Percentiles rank a stretch among this genome's conserved stretches.
Conservation (phyloP, 805 yeast species). For the Sugiyamaella chiloensis region DNA sequence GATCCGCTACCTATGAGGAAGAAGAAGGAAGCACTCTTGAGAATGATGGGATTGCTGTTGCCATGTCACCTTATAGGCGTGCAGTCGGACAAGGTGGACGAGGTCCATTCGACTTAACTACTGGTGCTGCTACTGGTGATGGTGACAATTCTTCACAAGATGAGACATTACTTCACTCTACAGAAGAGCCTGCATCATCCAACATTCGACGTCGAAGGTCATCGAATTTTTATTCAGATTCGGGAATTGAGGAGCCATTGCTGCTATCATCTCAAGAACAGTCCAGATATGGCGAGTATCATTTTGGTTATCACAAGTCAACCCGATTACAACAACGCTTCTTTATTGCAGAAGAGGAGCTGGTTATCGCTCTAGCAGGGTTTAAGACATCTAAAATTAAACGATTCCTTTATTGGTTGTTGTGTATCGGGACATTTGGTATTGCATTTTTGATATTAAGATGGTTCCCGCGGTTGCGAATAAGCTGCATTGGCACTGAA, state of each 20-base stretch:
- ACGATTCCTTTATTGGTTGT: slow-evolving; percentile 45
- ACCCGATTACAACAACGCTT: slow-evolving; percentile 59
- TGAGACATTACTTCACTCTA: slow-evolving; percentile 3
- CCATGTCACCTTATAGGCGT: slow-evolving; percentile 1
- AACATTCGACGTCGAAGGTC: slow-evolving; percentile 17
- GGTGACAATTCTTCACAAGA: background rate
- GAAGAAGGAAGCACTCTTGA: background rate
- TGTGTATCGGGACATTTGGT: slow-evolving; percentile 65
- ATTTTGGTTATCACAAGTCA: slow-evolving; percentile 19
- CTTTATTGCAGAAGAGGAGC: slow-evolving; percentile 92
- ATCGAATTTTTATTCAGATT: slow-evolving; percentile 19
- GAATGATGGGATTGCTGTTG: background rate
- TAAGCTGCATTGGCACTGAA: slow-evolving; percentile 60
- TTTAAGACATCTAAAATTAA: slow-evolving; percentile 55
- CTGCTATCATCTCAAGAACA: slow-evolving; percentile 15
- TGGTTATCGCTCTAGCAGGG: slow-evolving; percentile 93
- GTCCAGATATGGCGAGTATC: background rate
- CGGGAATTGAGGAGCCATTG: slow-evolving; percentile 22
- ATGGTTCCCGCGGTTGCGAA: slow-evolving; percentile 81
- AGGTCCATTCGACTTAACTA: too few species aligned
- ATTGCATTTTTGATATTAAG: slow-evolving; percentile 66
- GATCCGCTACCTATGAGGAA: background rate
- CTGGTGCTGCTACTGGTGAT: background rate
- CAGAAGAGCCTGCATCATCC: background rate
- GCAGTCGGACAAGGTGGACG: slow-evolving; percentile 3